Evolutionary conservation across 192 early-diverging fungal species (phyloP), one percentile per base, ranked within the genome.

Genomic region (Coemansia sp.): DNA sequence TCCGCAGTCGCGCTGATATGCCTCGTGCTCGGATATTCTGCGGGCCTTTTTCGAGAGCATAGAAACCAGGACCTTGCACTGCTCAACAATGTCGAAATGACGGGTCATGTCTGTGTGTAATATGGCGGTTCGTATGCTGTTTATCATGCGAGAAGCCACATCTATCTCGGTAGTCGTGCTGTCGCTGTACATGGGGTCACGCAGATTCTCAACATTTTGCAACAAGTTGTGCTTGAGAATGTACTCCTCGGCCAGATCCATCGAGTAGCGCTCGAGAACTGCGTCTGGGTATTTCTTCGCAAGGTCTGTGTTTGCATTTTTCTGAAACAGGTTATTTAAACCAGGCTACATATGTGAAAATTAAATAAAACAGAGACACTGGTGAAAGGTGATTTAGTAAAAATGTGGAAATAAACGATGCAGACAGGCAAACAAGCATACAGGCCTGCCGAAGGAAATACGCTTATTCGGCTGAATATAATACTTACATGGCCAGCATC

Each of bases 61-160:
- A 33, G 73, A 72, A 4, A 86, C 78, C 33, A 86, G 66, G 11
- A 64, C 55, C 39, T 77, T 78, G 81, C 85, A 80, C 62, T 87
- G 72, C 51, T 88, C 87, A 12, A 88, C 82, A 18, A 90, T 71
- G 5, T 67, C 85, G 83, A 94, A 98, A 73, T 98, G 96, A 9
- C 90, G 88, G 2, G 86, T 80, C 96, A 98, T 98, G 72, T 98
- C 96, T 1, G 96, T 98, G 18, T 90, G 87, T 43, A 98, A 84
- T 64, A 98, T 94, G 45, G 88, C 90, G 67, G 92, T 48, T 0
- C 61, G 60, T 15, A 84, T 68, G 67, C 77, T 75, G 51, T 60
- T 70, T 35, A 75, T 71, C 77, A 84, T 84, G 28, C 81, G 76
- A 14, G 76, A 73, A 38, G 76, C 76, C 32, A 84, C 68, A 39